Evolutionary conservation across 2,329 filamentous ascomycete genomes (phyloP).

Genomic region (Fonsecaea monophora): DNA sequence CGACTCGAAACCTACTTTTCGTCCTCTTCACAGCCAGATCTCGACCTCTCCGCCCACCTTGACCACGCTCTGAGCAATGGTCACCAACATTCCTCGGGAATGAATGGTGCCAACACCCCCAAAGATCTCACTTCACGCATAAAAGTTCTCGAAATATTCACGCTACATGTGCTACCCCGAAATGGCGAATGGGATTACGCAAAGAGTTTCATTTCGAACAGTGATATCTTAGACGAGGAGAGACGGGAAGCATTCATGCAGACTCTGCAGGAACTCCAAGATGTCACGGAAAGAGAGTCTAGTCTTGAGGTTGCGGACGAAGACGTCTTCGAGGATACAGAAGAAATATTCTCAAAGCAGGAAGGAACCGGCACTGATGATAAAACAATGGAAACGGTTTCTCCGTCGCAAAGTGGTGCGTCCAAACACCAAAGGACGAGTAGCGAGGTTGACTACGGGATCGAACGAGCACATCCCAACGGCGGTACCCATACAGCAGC

Average conservation of each 20-base stretch:
- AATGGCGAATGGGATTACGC: conserved; percentile 98
- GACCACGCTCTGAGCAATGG: conserved; percentile 48
- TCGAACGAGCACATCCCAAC: conserved; percentile 61
- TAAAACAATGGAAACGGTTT: conserved; percentile 41
- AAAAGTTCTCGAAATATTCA: conserved; percentile 94
- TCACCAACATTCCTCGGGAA: conserved; percentile 44
- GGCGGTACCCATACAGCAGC: conserved; percentile 40
- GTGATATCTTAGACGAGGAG: conserved; percentile 89
- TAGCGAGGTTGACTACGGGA: conserved; percentile 72
- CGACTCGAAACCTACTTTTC: conserved; percentile 89
- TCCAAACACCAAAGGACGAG: conserved; percentile 60
- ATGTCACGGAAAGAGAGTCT: conserved; percentile 68
- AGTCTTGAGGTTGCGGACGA: conserved; percentile 24
- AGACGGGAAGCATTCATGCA: conserved; percentile 86
- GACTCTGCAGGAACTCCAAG: conserved; percentile 80
- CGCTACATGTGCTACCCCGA: conserved; percentile 87
- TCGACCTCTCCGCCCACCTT: conserved; percentile 68
- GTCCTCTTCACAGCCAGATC: conserved; percentile 72
- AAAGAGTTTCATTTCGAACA: conserved; percentile 84
- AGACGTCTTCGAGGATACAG: conserved; percentile 47
- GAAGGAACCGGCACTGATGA: conserved; percentile 61
- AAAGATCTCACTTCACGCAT: conserved; percentile 83
- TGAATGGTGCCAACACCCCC: conserved; percentile 77
- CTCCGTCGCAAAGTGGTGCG: conserved; percentile 49
- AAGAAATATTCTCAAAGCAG: conserved; percentile 67